These are phyloP conservation scores for Dryadomyces quercus-mongolicae DNA, from an alignment of 2,329 filamentous ascomycete species.

Conservation along the genomic window DNA sequence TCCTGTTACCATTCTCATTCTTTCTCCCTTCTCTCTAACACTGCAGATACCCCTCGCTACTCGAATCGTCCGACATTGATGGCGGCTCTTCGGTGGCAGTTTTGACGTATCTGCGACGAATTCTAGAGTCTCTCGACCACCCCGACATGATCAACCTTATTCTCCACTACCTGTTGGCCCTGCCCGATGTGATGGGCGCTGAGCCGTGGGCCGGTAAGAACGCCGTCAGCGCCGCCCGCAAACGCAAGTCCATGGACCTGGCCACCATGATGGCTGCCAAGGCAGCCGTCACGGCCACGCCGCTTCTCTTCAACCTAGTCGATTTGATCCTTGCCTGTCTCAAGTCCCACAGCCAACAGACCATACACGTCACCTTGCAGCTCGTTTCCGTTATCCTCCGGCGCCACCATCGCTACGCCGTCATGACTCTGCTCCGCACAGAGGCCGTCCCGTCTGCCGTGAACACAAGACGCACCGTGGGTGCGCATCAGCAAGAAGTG, in stretches of 20 bases:
- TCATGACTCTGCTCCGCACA: slow-evolving; percentile 62
- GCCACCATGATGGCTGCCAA: slow-evolving; percentile 67
- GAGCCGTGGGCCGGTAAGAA: slow-evolving; percentile 21
- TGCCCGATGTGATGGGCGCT: slow-evolving; percentile 45
- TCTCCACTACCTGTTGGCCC: slow-evolving; percentile 77
- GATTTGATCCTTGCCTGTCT: slow-evolving; percentile 83
- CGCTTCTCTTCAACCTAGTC: slow-evolving; percentile 82
- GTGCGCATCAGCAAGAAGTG: slow-evolving; percentile 63
- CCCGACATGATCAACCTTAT: slow-evolving; percentile 91
- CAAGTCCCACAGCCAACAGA: slow-evolving; percentile 74
- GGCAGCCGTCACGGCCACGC: slow-evolving; percentile 61
- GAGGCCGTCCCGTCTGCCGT: slow-evolving; percentile 28
- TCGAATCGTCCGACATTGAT: slow-evolving; percentile 95
- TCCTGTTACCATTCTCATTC: not conserved
- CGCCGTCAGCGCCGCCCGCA: slow-evolving; percentile 55
- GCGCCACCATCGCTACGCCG: slow-evolving; percentile 78
- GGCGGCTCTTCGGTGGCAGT: slow-evolving; percentile 95
- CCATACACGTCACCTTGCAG: slow-evolving; percentile 78
- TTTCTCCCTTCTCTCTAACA: not conserved
- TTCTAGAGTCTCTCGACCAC: slow-evolving; percentile 83
- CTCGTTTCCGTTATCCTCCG: slow-evolving; percentile 76
- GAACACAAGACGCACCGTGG: slow-evolving; percentile 46
- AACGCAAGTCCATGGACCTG: slow-evolving; percentile 81
- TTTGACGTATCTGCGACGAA: slow-evolving; percentile 80
- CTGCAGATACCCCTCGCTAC: slow-evolving; percentile 74